phyloP scores from a whole-genome alignment of 768 basidiomycete genomes.

The Sporobolomyces roseus region DNA sequence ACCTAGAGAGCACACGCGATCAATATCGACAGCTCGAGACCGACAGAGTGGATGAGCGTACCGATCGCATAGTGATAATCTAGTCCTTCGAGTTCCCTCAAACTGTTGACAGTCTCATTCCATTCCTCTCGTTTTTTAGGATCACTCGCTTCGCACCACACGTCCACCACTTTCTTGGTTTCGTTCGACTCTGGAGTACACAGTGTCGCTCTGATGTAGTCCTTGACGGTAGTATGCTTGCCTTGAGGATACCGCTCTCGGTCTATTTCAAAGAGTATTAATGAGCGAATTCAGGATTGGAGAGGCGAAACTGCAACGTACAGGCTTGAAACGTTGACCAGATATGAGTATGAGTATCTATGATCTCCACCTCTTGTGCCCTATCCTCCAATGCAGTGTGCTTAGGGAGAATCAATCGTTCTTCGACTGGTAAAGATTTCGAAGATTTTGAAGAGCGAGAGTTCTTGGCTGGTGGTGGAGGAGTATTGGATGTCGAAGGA shows the following conservation, averaged over 20 bases:
- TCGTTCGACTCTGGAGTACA: slow-evolving; percentile 42
- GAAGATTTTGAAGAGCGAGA: slow-evolving; percentile 5
- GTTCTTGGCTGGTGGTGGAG: slow-evolving; percentile 9
- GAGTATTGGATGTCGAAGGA: slow-evolving; percentile 2
- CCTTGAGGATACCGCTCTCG: slow-evolving; percentile 61
- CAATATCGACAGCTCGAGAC: not conserved
- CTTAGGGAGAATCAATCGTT: slow-evolving; percentile 7
- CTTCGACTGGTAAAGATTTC: slow-evolving; percentile 11
- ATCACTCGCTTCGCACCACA: slow-evolving; percentile 69
- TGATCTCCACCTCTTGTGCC: slow-evolving; percentile 50
- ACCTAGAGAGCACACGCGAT: slow-evolving; percentile 6
- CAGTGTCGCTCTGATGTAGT: slow-evolving; percentile 66
- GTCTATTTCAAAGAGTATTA: slow-evolving; percentile 9
- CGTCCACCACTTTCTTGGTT: slow-evolving; percentile 70
- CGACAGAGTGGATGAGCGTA: slow-evolving; percentile 47
- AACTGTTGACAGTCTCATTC: slow-evolving; percentile 10
- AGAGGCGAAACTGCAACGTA: slow-evolving; percentile 23
- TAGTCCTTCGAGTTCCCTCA: slow-evolving; percentile 46
- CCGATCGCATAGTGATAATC: slow-evolving; percentile 83
- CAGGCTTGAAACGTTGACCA: slow-evolving; percentile 67
- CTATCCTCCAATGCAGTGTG: slow-evolving; percentile 1
- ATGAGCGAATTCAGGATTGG: not conserved
- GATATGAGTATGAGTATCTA: slow-evolving; percentile 85
- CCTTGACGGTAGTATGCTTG: slow-evolving; percentile 58
- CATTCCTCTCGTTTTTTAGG: not conserved